A percentile compares a stretch with the other conserved stretches of the same genome.
These are phyloP conservation scores for Talaromyces stipitatus DNA, from an alignment of 495 filamentous ascomycete species.

Conservation along the genomic window DNA sequence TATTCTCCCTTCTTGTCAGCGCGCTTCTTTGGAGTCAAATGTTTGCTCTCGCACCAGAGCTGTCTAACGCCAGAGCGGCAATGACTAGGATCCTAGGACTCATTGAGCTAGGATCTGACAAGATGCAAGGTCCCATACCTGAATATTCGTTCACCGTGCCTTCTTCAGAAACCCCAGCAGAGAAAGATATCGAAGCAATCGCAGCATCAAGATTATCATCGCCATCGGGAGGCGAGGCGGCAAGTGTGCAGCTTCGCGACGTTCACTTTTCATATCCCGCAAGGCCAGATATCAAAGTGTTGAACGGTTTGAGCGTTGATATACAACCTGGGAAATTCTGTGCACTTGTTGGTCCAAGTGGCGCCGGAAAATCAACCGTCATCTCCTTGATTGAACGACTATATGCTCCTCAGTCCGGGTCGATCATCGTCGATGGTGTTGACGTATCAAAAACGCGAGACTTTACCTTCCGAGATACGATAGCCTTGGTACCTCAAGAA, in stretches of 20 bases:
- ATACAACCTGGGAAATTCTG: conserved; percentile 41
- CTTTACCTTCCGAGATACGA: conserved; percentile 47
- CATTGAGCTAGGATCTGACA: conserved; percentile 36
- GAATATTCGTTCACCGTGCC: neutral
- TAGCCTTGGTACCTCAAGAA: conserved; percentile 53
- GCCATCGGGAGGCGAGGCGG: conserved; percentile 21
- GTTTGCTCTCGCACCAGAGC: conserved; percentile 56
- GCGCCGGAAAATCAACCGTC: conserved; percentile 60
- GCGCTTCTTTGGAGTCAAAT: conserved; percentile 60
- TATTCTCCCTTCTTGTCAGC: conserved; percentile 48
- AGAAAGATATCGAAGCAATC: conserved; percentile 12
- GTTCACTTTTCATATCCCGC: conserved; percentile 56
- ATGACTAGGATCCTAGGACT: conserved; percentile 39
- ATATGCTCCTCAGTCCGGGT: conserved; percentile 36
- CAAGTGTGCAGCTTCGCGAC: conserved; percentile 44
- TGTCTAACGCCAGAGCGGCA: conserved; percentile 44
- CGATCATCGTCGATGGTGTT: neutral
- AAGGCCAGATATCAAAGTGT: conserved; percentile 30
- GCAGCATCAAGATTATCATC: conserved; percentile 14
- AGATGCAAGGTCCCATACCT: conserved; percentile 18
- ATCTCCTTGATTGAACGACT: conserved; percentile 56
- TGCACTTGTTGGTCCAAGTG: conserved; percentile 52
- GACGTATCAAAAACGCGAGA: conserved; percentile 29
- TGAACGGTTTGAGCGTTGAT: conserved; percentile 31
- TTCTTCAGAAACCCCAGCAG: neutral